Base-by-base conservation (phyloP, 345 rosid genomes). In the Theobroma cacao region DNA sequence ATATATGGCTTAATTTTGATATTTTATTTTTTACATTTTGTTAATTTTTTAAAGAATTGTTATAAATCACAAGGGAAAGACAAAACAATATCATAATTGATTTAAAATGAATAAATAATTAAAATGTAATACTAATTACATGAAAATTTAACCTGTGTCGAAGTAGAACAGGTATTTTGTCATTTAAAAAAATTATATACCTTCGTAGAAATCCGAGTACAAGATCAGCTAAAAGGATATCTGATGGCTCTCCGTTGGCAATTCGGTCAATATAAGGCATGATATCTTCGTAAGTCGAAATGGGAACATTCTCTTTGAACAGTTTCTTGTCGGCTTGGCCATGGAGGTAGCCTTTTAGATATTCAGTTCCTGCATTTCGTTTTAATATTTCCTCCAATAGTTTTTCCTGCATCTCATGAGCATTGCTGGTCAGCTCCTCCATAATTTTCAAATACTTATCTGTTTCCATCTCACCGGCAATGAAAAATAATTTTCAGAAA, bases 191-290 rank as follows among this genome's bases (percentile, higher is more conserved):
- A n/a, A 0, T 41, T 33, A 47, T 40, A 14, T 84, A 89, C 97
- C 98, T 93, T 24, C 94, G 92, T 79, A 90, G 92, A 20, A 93
- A 87, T 79, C 92, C 97, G n/a, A 90, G 88, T 81, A 93, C 90
- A n/a, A 92, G 91, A 18, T 92, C 85, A 38, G 91, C 79, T 12
- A 93, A 91, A 82, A 93, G 89, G 68, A 92, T 83, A 24, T 82
- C 76, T 1, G 98, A 88, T 28, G 88, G 83, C 79, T 86, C 91
- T 66, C 98, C 97, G 62, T 85, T 86, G 38, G 93, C 87, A 26
- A 93, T 89, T 86, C 98, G 80, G 79, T 92, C 90, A 20, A 93
- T 90, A 36, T 71, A 89, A 48, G 89, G 83, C 75, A 83, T 90
- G 78, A 92, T 84, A 70, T 93, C 94, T 62, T 92, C 97, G 47